phyloP scores from a whole-genome alignment of 2,329 filamentous ascomycete species.

The Claviceps digitariae region DNA sequence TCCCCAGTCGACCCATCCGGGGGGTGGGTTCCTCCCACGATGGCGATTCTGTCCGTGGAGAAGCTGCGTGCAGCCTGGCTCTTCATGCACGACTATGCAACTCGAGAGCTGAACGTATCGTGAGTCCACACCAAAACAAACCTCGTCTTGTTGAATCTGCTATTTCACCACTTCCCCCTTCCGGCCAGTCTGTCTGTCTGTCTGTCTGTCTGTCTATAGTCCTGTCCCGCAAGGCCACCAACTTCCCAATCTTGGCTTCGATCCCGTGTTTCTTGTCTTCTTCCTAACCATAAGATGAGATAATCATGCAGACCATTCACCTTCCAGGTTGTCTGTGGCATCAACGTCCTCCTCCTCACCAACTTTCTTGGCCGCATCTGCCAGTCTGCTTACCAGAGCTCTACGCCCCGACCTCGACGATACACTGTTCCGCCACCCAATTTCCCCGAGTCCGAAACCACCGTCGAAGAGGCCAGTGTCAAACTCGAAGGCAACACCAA shows the following conservation, averaged over 20 bases:
- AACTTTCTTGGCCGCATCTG: conserved; percentile 17
- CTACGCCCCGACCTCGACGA: conserved; percentile 30
- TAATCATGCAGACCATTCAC: conserved; percentile 11
- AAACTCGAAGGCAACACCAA: conserved; percentile 52
- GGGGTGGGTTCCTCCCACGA: neutral
- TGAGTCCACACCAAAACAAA: neutral
- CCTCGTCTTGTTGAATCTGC: too few species aligned
- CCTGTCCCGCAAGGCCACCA: too few species aligned
- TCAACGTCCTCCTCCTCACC: conserved; percentile 16
- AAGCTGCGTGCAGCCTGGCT: conserved; percentile 5
- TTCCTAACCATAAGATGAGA: neutral
- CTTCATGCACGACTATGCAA: conserved; percentile 1
- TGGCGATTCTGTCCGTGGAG: neutral
- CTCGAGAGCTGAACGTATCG: conserved; percentile 6
- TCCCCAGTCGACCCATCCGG: too few species aligned
- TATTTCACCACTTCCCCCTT: too few species aligned
- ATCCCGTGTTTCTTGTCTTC: neutral
- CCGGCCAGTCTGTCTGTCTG: too few species aligned
- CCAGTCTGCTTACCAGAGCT: conserved; percentile 9
- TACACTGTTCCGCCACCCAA: conserved; percentile 53
- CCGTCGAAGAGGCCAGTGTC: conserved; percentile 46
- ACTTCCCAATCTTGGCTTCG: neutral
- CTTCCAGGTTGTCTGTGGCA: conserved; percentile 13
- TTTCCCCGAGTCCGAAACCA: conserved; percentile 37
- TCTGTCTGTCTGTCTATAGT: too few species aligned